These are phyloP conservation scores for Candida sanyaensis DNA, from an alignment of 1,139 yeast genomes.

Conservation along the genomic window DNA sequence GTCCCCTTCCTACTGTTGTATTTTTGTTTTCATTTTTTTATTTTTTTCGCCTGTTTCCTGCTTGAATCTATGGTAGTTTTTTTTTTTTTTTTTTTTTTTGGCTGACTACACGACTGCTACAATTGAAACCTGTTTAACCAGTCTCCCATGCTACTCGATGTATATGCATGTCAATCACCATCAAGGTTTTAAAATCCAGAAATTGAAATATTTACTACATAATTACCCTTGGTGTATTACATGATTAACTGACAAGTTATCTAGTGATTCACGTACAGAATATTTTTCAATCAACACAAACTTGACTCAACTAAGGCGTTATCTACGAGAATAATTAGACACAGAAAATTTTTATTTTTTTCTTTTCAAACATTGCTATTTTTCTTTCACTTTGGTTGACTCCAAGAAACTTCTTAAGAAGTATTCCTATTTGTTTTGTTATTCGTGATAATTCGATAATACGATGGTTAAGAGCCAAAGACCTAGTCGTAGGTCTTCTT, in stretches of 20 bases:
- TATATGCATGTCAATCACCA: neutral
- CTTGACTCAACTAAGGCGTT: neutral
- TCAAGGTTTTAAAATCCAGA: neutral
- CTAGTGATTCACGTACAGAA: neutral
- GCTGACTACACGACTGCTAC: too few relatives aligned
- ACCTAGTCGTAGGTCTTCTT: slow-evolving; percentile 25
- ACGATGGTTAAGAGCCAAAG: slow-evolving; percentile 4
- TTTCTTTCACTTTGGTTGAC: too few relatives aligned
- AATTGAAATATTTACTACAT: neutral
- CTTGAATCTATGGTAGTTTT: too few relatives aligned
- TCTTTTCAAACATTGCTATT: neutral
- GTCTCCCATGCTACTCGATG: neutral
- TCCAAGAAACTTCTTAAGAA: too few relatives aligned
- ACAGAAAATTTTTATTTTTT: neutral
- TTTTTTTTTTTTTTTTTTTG: too few relatives aligned
- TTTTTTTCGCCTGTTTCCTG: neutral
- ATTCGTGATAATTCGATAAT: neutral
- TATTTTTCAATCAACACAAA: neutral
- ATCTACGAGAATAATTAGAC: neutral
- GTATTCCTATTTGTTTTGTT: neutral
- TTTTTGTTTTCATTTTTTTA: neutral
- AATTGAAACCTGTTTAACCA: neutral
- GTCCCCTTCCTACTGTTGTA: too few relatives aligned
- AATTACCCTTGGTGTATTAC: too few relatives aligned
- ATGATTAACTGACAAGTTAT: too few relatives aligned